Conservation (phyloP, 192 early-diverging fungal species). For the Backusella westeae region DNA sequence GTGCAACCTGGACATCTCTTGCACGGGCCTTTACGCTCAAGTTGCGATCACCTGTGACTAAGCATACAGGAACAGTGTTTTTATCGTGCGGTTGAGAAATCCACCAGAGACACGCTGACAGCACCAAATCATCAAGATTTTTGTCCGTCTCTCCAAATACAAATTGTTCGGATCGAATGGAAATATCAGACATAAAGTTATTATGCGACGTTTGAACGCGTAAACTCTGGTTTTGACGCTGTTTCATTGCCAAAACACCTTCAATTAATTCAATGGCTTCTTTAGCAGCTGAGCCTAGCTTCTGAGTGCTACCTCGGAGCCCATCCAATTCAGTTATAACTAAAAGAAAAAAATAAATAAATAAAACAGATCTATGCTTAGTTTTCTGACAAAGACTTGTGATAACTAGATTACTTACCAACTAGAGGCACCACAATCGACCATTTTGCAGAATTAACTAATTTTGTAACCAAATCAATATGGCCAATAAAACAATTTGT, state of each 20-base stretch:
- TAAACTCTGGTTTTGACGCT: constrained; percentile 17
- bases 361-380: constrained; percentile 12
- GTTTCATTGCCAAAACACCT: constrained; percentile 33
- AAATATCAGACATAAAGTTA: constrained; percentile 52
- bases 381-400: not conserved
- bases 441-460: constrained; percentile 47
- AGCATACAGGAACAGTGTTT: constrained; percentile 22
- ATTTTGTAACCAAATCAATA: constrained; percentile 38
- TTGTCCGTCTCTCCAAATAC: constrained; percentile 53
- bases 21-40: constrained; percentile 56
- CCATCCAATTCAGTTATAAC: constrained; percentile 61
- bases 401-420: constrained; percentile 26
- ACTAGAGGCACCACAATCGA: constrained; percentile 51
- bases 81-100: constrained; percentile 2
- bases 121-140: constrained; percentile 60
- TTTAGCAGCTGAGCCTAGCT: constrained; percentile 45
- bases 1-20: constrained; percentile 44
- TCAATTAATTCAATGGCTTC: constrained; percentile 48
- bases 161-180: constrained; percentile 53
- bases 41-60: constrained; percentile 61
- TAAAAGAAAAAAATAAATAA: constrained; percentile 18
- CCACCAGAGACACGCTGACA: constrained; percentile 55
- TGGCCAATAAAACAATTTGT: constrained; percentile 60
- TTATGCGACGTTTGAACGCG: constrained; percentile 57
- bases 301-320: constrained; percentile 44